Base-by-base conservation (phyloP, 768 basidiomycete genomes). In the Lentinula edodes region DNA sequence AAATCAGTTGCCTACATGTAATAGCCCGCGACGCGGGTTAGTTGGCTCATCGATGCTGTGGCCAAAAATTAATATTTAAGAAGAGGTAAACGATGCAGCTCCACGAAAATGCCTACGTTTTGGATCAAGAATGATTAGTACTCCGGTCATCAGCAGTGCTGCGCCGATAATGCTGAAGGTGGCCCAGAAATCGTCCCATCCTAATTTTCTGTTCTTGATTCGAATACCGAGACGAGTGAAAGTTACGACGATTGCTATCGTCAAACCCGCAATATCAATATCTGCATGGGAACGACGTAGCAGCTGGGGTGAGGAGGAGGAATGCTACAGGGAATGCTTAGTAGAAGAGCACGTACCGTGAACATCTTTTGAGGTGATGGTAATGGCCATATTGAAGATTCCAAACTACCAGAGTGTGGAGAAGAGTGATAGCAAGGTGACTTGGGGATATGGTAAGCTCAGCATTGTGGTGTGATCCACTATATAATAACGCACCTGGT, bases 141-240 rank as follows among this genome's bases (percentile, higher is more conserved):
- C 23, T 41, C 55, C 55, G 43, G 55, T 56, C 55, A 56, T 56
- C 41, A 56, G 38, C 13, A 56, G 20, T 10, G n/a, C 8, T 28
- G 55, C 55, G 6, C 55, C 55, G 41, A 56, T 42, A 41, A 56
- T 45, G 20, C 55, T 56, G 5, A 41, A 38, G 3, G 41, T 41
- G 8, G 55, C 55, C 55, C 55, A 56, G 23, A 56, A 56, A 23
- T 56, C 55, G 41, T 56, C 55, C 55, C 55, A 56, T 42, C 55
- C 55, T 18, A 56, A 34, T 34, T 56, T 56, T 4, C 41, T 45
- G 28, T 28, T 56, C 32, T 41, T 10, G 32, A 56, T 42, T 3
- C 55, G 55, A 15, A 56, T 56, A 8, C 55, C 55, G 16, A 56
- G 55, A 6, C 55, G 55, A 12, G 39, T 43, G 28, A 56, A 43